phyloP scores from a whole-genome alignment of 2,329 filamentous ascomycete genomes.

The Drechslera avenae region DNA sequence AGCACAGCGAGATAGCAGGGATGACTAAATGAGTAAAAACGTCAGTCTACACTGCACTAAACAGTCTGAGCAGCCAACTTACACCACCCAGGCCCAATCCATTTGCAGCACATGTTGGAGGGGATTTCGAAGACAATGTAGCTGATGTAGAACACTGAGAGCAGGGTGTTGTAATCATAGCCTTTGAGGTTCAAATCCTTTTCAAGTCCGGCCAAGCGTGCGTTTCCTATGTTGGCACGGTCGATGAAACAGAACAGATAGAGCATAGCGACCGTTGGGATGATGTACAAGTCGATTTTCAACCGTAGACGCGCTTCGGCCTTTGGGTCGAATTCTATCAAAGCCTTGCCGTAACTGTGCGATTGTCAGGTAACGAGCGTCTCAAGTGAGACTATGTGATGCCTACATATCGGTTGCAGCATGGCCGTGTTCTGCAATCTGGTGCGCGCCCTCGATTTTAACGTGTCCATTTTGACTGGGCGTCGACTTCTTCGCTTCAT shows the following conservation, averaged over 20 bases:
- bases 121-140: slow-evolving; percentile 69
- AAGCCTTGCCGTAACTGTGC: slow-evolving; percentile 40
- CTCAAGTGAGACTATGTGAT: background rate
- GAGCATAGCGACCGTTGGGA: slow-evolving; percentile 68
- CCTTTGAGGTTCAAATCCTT: slow-evolving; percentile 63
- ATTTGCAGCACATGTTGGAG: slow-evolving; percentile 70
- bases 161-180: slow-evolving; percentile 71
- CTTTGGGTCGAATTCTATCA: slow-evolving; percentile 56
- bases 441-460: slow-evolving; percentile 31
- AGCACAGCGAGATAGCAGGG: slow-evolving; percentile 64
- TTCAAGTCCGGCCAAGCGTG: slow-evolving; percentile 68
- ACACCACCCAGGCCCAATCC: slow-evolving; percentile 72
- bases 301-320: slow-evolving; percentile 63
- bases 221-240: slow-evolving; percentile 77
- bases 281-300: slow-evolving; percentile 69
- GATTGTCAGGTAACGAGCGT: slow-evolving; percentile 8
- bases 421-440: slow-evolving; percentile 36
- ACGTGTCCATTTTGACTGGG: slow-evolving; percentile 36
- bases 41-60: too few species aligned
- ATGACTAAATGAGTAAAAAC: slow-evolving; percentile 49
- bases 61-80: background rate
- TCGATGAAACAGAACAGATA: slow-evolving; percentile 79
- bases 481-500: slow-evolving; percentile 1
- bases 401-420: slow-evolving; percentile 40
- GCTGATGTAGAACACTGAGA: slow-evolving; percentile 72